Evolutionary conservation across 2,329 filamentous ascomycete genomes (phyloP).

Genomic region (Fusarium luffae): DNA sequence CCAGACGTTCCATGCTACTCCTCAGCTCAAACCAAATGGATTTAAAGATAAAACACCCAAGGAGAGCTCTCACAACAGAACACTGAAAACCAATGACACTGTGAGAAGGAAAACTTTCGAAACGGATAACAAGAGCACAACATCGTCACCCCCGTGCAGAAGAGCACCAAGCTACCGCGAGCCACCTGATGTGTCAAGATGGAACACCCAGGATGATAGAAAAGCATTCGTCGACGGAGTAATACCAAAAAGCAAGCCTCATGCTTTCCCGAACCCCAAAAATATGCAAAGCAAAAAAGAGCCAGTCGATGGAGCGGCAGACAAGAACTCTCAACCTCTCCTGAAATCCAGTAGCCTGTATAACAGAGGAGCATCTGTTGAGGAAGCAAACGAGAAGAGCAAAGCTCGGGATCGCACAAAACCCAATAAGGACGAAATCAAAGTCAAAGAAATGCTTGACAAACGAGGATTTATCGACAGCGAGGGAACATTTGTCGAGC

Average conservation of each 20-base stretch:
- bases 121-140: background rate
- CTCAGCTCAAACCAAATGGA: background rate
- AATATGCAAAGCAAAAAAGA: background rate
- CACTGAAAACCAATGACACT: background rate
- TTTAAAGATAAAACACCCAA: background rate
- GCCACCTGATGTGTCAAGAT: background rate
- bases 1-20: background rate
- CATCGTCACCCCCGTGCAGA: background rate
- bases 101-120: background rate
- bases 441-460: background rate
- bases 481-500: background rate
- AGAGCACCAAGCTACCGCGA: background rate
- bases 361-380: background rate
- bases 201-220: background rate
- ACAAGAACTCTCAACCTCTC: background rate
- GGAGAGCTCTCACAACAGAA: background rate
- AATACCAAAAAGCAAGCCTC: background rate
- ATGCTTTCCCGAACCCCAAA: background rate
- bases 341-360: background rate
- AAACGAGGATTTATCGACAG: background rate
- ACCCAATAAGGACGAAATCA: background rate
- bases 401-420: background rate
- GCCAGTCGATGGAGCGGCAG: background rate
- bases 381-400: background rate
- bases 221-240: background rate